A percentile compares a stretch with the other conserved stretches of the same genome.
These are phyloP conservation scores for Scenedesmus sp. DNA, from an alignment of 163 green algal species.

Conservation along the genomic window DNA sequence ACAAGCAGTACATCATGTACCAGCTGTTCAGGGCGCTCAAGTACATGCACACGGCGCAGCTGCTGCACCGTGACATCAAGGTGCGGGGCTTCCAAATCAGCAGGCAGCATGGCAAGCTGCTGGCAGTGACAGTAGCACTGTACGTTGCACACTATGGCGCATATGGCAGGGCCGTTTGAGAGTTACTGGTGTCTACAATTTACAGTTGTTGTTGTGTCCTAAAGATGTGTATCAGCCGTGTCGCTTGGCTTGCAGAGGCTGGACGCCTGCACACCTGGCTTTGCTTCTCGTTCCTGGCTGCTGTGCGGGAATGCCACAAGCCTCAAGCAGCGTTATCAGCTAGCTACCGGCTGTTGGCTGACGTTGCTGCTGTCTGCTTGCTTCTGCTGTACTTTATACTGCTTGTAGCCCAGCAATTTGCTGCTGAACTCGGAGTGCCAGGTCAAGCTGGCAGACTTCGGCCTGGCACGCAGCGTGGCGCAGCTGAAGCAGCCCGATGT, in stretches of 20 bases:
- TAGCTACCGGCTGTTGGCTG: neutral
- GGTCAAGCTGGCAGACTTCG: slow-evolving; percentile 99
- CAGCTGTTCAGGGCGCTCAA: slow-evolving; percentile 98
- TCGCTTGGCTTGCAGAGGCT: neutral
- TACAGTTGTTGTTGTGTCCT: neutral
- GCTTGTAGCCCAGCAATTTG: slow-evolving; percentile 95
- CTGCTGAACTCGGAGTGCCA: slow-evolving; percentile 98
- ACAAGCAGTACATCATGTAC: slow-evolving; percentile 99
- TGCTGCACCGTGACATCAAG: slow-evolving; percentile 99
- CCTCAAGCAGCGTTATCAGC: neutral
- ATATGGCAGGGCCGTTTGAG: neutral
- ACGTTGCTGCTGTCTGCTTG: neutral
- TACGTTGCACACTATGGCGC: neutral
- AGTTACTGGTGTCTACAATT: neutral
- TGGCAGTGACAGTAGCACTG: neutral
- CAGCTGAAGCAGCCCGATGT: slow-evolving; percentile 65
- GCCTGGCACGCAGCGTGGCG: slow-evolving; percentile 90
- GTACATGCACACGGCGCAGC: slow-evolving; percentile 97
- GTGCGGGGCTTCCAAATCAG: slow-evolving; percentile 44
- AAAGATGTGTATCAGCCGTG: too few species aligned
- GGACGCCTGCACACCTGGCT: too few species aligned
- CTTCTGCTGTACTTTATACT: neutral
- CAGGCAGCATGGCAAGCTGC: neutral
- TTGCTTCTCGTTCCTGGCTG: too few species aligned
- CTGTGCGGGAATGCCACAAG: too few species aligned